Evolutionary conservation across 75 land plant genomes (phyloP), one percentile per base, ranked within the genome.

Genomic region (Isoetes taiwanensis): DNA sequence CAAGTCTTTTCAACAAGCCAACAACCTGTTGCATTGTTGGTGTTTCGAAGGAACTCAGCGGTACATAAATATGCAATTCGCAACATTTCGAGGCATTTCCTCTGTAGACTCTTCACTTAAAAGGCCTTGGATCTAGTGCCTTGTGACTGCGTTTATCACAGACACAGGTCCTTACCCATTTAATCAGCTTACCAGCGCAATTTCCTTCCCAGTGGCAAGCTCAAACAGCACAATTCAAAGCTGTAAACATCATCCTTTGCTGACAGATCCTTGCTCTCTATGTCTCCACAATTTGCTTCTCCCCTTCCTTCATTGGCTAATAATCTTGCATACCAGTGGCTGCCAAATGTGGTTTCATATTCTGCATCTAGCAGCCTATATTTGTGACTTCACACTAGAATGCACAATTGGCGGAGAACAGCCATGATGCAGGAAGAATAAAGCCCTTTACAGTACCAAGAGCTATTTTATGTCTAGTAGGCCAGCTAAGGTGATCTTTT

Each of bases 1-100:
- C n/a, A n/a, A n/a, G n/a, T n/a, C 83, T 87, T 41, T 87, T 87
- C 40, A 87, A 69, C 39, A 87, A 65, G 27, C 94, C 94, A 19
- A 87, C 84, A 0, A 87, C 64, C 57, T 87, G 94, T 62, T 87
- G 94, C 94, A 87, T 87, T 5, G 74, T 69, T 6, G 94, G 94
- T 43, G 87, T 54, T 66, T 87, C 69, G 30, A 3, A 87, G 88
- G 27, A 73, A 59, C 5, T 87, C 94, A 2, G 94, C 94, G 1
- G 94, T 83, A 67, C 94, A 87, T 0, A 87, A 64, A 63, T 80
- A 87, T 1, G 67, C 94, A 21, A 87, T 75, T 58, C 86, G 75
- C 42, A 87, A 58, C 1, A 71, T 72, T 52, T 87, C 89, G n/a
- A 70, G n/a, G 76, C 76, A 87, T 76, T 67, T 87, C 72, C 1